These are phyloP conservation scores for Talaromyces islandicus DNA, from an alignment of 2,329 filamentous ascomycete species.

Conservation along the genomic window DNA sequence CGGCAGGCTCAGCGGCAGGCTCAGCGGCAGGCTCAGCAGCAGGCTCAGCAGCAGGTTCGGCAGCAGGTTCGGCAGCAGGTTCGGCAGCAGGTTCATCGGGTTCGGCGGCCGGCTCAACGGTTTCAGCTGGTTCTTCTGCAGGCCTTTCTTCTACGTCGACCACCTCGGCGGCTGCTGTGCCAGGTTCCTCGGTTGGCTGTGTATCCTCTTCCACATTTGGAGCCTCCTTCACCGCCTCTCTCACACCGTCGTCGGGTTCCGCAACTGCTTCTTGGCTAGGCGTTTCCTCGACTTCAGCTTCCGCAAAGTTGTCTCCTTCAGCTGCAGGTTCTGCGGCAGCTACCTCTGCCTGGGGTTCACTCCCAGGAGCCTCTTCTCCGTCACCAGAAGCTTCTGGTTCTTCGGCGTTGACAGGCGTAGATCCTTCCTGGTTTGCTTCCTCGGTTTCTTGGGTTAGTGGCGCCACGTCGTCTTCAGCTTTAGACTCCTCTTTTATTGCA, in stretches of 20 bases:
- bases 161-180: background rate
- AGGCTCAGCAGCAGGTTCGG: slow-evolving; percentile 11
- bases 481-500: slow-evolving; percentile 2
- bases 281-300: too few species aligned
- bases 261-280: too few species aligned
- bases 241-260: background rate
- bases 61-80: background rate
- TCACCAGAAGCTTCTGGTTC: background rate
- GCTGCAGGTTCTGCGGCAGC: background rate
- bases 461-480: background rate
- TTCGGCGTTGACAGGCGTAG: background rate
- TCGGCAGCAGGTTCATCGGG: slow-evolving; percentile 1
- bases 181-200: background rate
- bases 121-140: slow-evolving; percentile 12
- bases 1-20: slow-evolving; percentile 9
- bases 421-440: slow-evolving; percentile 10
- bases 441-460: slow-evolving; percentile 5
- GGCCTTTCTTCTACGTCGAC: slow-evolving; percentile 11
- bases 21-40: slow-evolving; percentile 13
- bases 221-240: background rate
- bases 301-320: background rate
- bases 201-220: background rate
- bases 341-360: slow-evolving; percentile 14
- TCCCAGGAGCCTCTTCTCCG: slow-evolving; percentile 8
- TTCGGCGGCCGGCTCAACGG: slow-evolving; percentile 6